Conservation (phyloP, 2,329 filamentous ascomycete species). For the Aureobasidium mangrovei region DNA sequence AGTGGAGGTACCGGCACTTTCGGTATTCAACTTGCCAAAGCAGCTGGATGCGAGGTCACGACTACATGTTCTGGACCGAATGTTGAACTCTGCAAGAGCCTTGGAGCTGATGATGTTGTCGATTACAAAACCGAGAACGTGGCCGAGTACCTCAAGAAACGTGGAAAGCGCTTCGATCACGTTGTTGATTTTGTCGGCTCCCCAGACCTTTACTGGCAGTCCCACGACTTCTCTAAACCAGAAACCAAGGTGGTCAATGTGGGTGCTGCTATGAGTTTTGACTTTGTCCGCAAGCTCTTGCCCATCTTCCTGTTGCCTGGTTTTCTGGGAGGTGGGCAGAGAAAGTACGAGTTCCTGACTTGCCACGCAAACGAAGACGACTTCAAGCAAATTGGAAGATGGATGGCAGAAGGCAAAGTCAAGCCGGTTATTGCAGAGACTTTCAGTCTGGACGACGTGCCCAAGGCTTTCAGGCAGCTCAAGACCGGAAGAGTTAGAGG, state of each 20-base stretch:
- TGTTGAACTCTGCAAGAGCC: constrained; percentile 44
- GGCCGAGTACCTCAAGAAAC: constrained; percentile 36
- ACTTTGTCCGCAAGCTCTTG: constrained; percentile 25
- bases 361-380: constrained; percentile 34
- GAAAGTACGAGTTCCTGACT: constrained; percentile 33
- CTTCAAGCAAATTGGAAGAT: constrained; percentile 42
- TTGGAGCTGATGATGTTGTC: constrained; percentile 57
- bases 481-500: constrained; percentile 48
- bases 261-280: constrained; percentile 31
- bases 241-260: constrained; percentile 47
- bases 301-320: constrained; percentile 36
- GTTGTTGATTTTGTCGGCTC: constrained; percentile 51
- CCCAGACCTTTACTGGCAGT: constrained; percentile 46
- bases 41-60: constrained; percentile 50
- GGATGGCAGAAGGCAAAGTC: constrained; percentile 52
- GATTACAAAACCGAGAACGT: constrained; percentile 50
- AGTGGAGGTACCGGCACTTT: constrained; percentile 54
- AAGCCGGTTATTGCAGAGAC: constrained; percentile 47
- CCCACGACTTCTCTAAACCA: constrained; percentile 42
- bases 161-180: constrained; percentile 41
- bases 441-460: constrained; percentile 48
- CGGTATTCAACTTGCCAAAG: constrained; percentile 56
- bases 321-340: constrained; percentile 44
- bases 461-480: constrained; percentile 50
- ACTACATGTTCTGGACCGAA: constrained; percentile 51